Conservation (phyloP, 768 basidiomycete genomes). For the Collybiopsis luxurians region DNA sequence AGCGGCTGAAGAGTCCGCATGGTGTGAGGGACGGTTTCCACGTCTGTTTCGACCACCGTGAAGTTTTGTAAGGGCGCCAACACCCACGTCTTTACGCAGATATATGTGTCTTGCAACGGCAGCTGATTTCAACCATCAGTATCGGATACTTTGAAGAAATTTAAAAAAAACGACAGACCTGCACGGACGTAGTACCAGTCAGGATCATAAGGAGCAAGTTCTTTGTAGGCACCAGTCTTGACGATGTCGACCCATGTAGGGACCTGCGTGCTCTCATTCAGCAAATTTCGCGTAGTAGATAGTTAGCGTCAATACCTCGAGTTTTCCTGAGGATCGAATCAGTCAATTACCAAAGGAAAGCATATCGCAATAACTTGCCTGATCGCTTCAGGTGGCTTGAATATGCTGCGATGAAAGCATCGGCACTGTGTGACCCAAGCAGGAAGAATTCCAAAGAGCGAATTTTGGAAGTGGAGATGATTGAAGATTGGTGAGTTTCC, state of each 20-base stretch:
- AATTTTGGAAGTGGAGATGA: not conserved
- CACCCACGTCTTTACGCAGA: slow-evolving; percentile 95
- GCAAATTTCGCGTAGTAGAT: not conserved
- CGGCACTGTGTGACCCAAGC: slow-evolving; percentile 59
- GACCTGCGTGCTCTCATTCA: slow-evolving; percentile 45
- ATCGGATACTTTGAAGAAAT: not conserved
- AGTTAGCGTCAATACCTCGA: not conserved
- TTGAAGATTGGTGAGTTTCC: not conserved
- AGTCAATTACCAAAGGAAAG: not conserved
- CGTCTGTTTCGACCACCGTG: slow-evolving; percentile 96
- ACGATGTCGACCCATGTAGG: slow-evolving; percentile 98
- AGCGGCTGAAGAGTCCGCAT: slow-evolving; percentile 78
- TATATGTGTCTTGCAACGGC: slow-evolving; percentile 99
- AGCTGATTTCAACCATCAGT: slow-evolving; percentile 45
- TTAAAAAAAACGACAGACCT: slow-evolving; percentile 54
- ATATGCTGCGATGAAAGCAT: slow-evolving; percentile 92
- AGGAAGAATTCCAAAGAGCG: no score
- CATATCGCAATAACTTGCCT: slow-evolving; percentile 63
- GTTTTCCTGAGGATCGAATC: not conserved
- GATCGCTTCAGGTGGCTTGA: slow-evolving; percentile 96
- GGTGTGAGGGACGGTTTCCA: slow-evolving; percentile 96
- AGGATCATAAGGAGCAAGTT: slow-evolving; percentile 97
- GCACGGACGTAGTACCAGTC: slow-evolving; percentile 99
- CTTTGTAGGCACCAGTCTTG: slow-evolving; percentile 97
- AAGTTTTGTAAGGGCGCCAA: slow-evolving; percentile 91